Conservation (phyloP, 495 filamentous ascomycete genomes). For the Podospora didyma region DNA sequence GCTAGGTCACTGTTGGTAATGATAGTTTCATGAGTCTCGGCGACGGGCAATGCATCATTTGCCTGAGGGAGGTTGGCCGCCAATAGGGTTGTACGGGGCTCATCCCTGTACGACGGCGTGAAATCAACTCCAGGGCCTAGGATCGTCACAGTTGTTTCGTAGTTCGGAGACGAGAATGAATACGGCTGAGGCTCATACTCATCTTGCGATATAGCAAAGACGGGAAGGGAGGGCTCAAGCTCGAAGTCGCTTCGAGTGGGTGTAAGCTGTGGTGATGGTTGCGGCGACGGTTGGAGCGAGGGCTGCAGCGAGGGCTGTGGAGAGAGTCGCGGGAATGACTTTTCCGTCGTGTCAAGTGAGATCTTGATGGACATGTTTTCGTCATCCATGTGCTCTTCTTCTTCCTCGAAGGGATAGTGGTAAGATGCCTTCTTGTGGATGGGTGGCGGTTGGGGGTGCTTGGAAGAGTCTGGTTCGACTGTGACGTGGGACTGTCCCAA, state of each 20-base stretch:
- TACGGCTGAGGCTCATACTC: constrained; percentile 39
- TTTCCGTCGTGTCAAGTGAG: constrained; percentile 33
- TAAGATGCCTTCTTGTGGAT: constrained; percentile 34
- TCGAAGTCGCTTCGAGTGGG: constrained; percentile 26
- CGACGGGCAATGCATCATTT: constrained; percentile 14
- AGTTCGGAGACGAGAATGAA: constrained; percentile 26
- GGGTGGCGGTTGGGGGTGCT: constrained; percentile 5
- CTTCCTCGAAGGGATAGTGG: constrained; percentile 34
- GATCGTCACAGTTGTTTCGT: constrained; percentile 43
- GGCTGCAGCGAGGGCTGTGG: constrained; percentile 17
- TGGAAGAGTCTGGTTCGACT: constrained; percentile 9
- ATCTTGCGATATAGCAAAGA: constrained; percentile 18
- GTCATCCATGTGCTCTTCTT: constrained; percentile 34
- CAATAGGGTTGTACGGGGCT: constrained; percentile 19
- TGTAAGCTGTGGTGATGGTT: constrained; percentile 24
- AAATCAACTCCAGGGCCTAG: constrained; percentile 40
- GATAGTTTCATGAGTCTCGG: constrained; percentile 7
- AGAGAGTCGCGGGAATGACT: constrained; percentile 30
- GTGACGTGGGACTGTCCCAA: background rate
- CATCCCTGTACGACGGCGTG: constrained; percentile 28
- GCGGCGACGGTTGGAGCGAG: constrained; percentile 32
- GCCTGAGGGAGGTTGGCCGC: constrained; percentile 16
- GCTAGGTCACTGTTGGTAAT: constrained; percentile 8
- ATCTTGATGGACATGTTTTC: constrained; percentile 38
- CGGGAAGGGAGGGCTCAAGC: constrained; percentile 9